Evolutionary conservation across 2,329 filamentous ascomycete genomes (phyloP).

Genomic region (Trichoderma oligosporum): DNA sequence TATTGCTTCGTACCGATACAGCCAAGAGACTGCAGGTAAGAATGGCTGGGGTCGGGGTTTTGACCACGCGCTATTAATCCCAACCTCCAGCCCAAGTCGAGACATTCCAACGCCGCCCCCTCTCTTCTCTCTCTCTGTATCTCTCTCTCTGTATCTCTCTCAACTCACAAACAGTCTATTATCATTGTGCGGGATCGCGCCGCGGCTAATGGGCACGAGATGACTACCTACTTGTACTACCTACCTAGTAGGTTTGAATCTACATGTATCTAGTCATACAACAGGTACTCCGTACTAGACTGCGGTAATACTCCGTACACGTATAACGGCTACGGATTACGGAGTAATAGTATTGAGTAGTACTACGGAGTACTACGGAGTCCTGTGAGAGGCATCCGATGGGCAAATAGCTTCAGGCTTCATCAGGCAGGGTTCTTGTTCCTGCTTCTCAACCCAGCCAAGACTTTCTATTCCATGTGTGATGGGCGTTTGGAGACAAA

Average conservation of each 20-base stretch:
- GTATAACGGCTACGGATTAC: too few species aligned
- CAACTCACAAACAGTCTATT: too few species aligned
- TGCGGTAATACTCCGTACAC: too few species aligned
- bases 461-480: not conserved
- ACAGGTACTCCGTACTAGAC: too few species aligned
- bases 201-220: not conserved
- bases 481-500: too few species aligned
- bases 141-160: too few species aligned
- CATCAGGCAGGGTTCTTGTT: conserved; percentile 12
- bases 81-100: not conserved
- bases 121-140: too few species aligned
- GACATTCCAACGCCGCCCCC: not conserved
- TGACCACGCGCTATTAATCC: not conserved
- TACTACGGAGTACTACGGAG: not conserved
- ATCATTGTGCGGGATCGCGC: not conserved
- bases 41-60: not conserved
- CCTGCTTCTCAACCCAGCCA: conserved; percentile 12
- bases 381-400: not conserved
- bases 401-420: conserved; percentile 9
- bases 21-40: not conserved
- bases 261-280: too few species aligned
- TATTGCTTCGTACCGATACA: not conserved
- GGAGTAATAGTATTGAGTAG: too few species aligned
- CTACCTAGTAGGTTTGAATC: too few species aligned
- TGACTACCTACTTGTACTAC: too few species aligned